phyloP scores from a whole-genome alignment of 2,329 filamentous ascomycete species.

The Cladosporium austrohemisphaericum region DNA sequence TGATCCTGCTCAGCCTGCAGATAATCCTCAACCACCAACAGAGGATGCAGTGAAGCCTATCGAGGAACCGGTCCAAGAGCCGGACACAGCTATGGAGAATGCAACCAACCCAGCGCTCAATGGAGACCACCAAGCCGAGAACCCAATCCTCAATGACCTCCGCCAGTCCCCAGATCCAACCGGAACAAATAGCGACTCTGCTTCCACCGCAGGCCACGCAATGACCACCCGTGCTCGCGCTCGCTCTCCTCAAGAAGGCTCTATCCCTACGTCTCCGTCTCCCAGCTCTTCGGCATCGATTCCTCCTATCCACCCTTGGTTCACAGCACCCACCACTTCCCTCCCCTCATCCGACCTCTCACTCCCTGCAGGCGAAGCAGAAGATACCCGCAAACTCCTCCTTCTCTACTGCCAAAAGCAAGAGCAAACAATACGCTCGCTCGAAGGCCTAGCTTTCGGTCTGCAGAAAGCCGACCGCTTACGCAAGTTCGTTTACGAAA shows the following conservation, averaged over 20 bases:
- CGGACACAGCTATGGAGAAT: constrained; percentile 14
- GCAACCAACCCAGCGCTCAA: constrained; percentile 5
- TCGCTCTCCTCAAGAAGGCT: constrained; percentile 32
- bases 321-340: constrained; percentile 60
- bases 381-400: constrained; percentile 70
- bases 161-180: constrained; percentile 17
- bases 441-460: constrained; percentile 64
- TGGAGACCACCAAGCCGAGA: not conserved
- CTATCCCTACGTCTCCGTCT: constrained; percentile 37
- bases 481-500: constrained; percentile 66
- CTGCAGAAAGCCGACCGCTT: constrained; percentile 69
- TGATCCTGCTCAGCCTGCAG: not conserved
- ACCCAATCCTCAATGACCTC: constrained; percentile 11
- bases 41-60: not conserved
- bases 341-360: constrained; percentile 67
- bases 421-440: constrained; percentile 73
- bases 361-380: constrained; percentile 69
- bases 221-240: constrained; percentile 56
- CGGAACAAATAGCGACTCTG: constrained; percentile 35
- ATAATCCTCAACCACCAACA: not conserved
- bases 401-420: constrained; percentile 80
- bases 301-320: constrained; percentile 69
- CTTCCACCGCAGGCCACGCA: constrained; percentile 44
- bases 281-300: constrained; percentile 41
- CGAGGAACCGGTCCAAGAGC: not conserved